Conservation (phyloP, 2,329 filamentous ascomycete species). For the Penicillium aurantiogriseum region DNA sequence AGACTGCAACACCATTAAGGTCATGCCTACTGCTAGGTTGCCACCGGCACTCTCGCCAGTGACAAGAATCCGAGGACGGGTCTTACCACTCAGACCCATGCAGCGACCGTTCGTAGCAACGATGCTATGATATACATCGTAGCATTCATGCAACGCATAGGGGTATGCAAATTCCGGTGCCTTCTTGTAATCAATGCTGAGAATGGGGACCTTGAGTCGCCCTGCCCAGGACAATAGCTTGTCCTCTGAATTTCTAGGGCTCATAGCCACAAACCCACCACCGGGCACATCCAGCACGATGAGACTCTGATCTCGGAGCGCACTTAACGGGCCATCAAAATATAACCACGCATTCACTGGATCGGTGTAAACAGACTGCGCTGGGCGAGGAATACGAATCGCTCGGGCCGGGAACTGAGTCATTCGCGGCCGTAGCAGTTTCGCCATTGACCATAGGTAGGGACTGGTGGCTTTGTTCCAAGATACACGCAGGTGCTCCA, state of each 20-base stretch:
- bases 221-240: conserved; percentile 90
- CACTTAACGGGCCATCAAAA: conserved; percentile 81
- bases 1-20: conserved; percentile 85
- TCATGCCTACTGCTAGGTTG: conserved; percentile 75
- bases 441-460: conserved; percentile 72
- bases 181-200: conserved; percentile 89
- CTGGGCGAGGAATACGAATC: conserved; percentile 79
- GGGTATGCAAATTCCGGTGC: conserved; percentile 83
- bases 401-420: conserved; percentile 78
- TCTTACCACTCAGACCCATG: conserved; percentile 68
- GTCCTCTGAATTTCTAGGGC: conserved; percentile 90
- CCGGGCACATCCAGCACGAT: conserved; percentile 88
- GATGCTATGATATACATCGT: conserved; percentile 77
- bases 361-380: conserved; percentile 76
- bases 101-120: conserved; percentile 71
- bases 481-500: conserved; percentile 85
- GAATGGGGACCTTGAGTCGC: conserved; percentile 79
- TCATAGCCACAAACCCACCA: conserved; percentile 95
- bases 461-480: conserved; percentile 96
- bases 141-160: conserved; percentile 82
- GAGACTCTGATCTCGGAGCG: conserved; percentile 72
- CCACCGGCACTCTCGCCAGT: conserved; percentile 81
- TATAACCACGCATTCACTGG: conserved; percentile 87
- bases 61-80: conserved; percentile 66
- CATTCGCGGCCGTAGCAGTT: conserved; percentile 71